Percentiles rank a stretch among this genome's conserved stretches.
Conservation (phyloP, 495 filamentous ascomycete genomes). For the Penicillium soppii region DNA sequence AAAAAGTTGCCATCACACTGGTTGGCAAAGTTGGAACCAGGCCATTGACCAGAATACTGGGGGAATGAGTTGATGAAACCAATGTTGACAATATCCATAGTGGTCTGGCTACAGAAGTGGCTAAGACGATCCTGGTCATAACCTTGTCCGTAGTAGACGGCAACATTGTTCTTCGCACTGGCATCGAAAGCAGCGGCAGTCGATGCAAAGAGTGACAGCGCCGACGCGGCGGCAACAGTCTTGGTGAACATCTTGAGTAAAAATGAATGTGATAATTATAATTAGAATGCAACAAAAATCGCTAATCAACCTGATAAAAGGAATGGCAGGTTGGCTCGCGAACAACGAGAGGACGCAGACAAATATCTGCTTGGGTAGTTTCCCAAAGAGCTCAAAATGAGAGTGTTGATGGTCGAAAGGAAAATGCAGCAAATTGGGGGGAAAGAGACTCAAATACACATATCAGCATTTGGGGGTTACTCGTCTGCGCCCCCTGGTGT, state of each 20-base stretch:
- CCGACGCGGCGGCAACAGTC: conserved; percentile 25
- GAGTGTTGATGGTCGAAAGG: conserved; percentile 16
- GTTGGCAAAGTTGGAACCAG: conserved; percentile 66
- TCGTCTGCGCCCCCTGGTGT: neutral
- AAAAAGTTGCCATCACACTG: conserved; percentile 56
- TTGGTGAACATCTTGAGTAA: conserved; percentile 33
- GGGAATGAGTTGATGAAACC: conserved; percentile 68
- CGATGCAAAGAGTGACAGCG: conserved; percentile 29
- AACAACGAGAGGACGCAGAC: conserved; percentile 53
- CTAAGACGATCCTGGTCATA: conserved; percentile 43
- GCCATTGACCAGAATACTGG: conserved; percentile 49
- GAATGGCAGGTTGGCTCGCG: conserved; percentile 12
- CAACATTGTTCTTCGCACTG: conserved; percentile 54
- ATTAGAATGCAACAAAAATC: conserved; percentile 13
- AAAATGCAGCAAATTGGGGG: neutral
- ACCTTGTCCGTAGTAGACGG: conserved; percentile 64
- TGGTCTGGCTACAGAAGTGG: conserved; percentile 56
- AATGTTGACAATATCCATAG: conserved; percentile 66
- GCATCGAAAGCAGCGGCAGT: conserved; percentile 49
- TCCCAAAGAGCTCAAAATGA: conserved; percentile 21
- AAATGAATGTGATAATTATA: conserved; percentile 19
- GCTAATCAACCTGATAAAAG: conserved; percentile 16
- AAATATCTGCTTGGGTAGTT: conserved; percentile 36
- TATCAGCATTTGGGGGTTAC: neutral
- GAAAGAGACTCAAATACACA: neutral